Base-by-base conservation (phyloP, 1,284 basidiomycete genomes). In the Tilletia caries region DNA sequence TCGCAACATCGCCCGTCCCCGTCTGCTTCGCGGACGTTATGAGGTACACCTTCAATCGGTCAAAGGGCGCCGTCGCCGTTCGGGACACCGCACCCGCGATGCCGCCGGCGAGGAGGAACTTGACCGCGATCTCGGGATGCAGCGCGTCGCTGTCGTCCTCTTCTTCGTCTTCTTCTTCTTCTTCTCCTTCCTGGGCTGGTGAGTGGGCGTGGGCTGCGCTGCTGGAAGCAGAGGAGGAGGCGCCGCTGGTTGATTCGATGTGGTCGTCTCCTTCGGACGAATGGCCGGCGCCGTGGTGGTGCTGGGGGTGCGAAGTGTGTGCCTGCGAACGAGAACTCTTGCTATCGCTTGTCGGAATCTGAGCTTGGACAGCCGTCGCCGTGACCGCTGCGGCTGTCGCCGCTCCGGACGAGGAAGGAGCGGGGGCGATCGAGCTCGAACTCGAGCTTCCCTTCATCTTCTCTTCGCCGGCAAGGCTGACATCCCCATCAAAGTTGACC, bases 21-120 rank as follows among this genome's bases (percentile, higher is more conserved):
- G 70, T 67, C n/a, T 64, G 69, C 18, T 76, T 69, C 41, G 84
- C 80, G 87, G 88, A 54, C 3, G 95, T 98, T 75, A 98, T 98
- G 69, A 99, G 88, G 84, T 96, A 98, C 68, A 99, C 89, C 85
- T 97, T 99, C 65, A 99, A 86, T 69, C 96, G 89, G 84, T 99
- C 96, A 76, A 98, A 98, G 0, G 96, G 96, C 4, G 96, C 96
- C 0, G 96, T 99, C 70, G 93, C 94, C 44, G 94, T 92, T 74
- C 96, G 88, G 23, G 95, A 98, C 25, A 98, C 95, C 91, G 91
- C 92, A 68, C 95, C 95, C 18, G 95, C 96, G 20, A 96, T 86
- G 20, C 95, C 95, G 48, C 96, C 95, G 1, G 95, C 96, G 15
- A 94, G 85, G 58, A 98, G 87, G 84, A 96, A 98, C 80, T 91